Conservation (phyloP, 2,329 filamentous ascomycete species). For the Fusarium acutatum region DNA sequence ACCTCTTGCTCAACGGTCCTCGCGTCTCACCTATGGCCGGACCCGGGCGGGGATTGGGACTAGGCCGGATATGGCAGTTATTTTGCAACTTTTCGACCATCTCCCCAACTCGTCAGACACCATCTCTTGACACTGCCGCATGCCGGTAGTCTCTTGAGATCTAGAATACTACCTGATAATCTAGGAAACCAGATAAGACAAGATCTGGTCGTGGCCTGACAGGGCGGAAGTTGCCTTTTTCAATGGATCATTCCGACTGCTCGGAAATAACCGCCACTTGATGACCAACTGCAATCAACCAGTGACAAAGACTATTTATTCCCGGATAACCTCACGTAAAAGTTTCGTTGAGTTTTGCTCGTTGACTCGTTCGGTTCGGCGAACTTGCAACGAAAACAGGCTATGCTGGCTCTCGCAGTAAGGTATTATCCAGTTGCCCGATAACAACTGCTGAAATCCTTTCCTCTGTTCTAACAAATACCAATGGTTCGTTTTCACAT, state of each 20-base stretch:
- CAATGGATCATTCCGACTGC: not conserved
- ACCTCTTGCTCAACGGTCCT: not conserved
- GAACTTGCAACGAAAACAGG: not conserved
- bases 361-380: not conserved
- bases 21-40: constrained; percentile 21
- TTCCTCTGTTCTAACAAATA: not conserved
- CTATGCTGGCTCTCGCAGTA: not conserved
- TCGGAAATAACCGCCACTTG: not conserved
- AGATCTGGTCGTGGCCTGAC: not conserved
- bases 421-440: not conserved
- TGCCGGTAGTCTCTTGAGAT: constrained; percentile 17
- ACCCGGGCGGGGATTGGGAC: constrained; percentile 28
- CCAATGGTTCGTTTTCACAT: not conserved
- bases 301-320: not conserved
- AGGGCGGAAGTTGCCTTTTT: not conserved
- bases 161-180: not conserved
- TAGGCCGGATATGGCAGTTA: constrained; percentile 45
- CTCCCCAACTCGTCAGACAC: not conserved
- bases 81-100: constrained; percentile 36
- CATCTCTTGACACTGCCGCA: constrained; percentile 16
- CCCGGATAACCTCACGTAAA: not conserved
- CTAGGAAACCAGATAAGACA: not conserved
- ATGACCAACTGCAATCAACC: not conserved
- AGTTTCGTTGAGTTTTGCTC: not conserved
- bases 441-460: not conserved